Base-by-base conservation (phyloP, 169 alveolate genomes). In the Plasmodium gonderi region DNA sequence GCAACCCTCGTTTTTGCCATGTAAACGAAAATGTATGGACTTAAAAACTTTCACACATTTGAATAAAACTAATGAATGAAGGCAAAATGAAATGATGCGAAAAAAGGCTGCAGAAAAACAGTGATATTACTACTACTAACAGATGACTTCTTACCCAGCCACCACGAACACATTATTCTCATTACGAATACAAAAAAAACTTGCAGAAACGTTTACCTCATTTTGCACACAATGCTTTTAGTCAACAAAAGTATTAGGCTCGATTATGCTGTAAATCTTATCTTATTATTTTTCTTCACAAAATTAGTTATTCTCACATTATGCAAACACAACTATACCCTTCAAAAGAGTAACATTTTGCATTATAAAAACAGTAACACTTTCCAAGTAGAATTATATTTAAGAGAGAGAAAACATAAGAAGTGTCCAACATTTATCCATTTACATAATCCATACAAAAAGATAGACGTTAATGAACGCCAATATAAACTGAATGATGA, bases 401-500 rank as follows among this genome's bases (percentile, higher is more conserved):
- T 17, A 74, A 29, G 31, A 44, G 67, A 40, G 33, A 85, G 12
- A 51, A 51, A 54, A 54, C 33, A 74, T 26, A 29, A 42, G 31
- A 74, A 85, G 33, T 33, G 42, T 51, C 33, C 47, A 14, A 17
- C 23, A 60, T 85, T 85, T 29, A 85, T 85, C 42, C 60, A 85
- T 75, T 75, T 9, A 44, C 64, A 85, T 44, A 85, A 77, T 51
- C 29, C 64, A 2, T 49, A 85, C 87, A 85, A 51, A 51, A 85
- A 51, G 67, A 49, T 81, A 67, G 75, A 67, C 29, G 81, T 29
- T 17, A 75, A 29, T 51, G 87, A 85, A 74, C 38, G 40, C 4
- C 60, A 74, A 17, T 11, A 85, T 54, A 85, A 85, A 74, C 45
- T 85, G 44, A 85, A 75, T 75, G 87, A 85, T 51, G 92, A 85